Percentiles rank a stretch among this genome's conserved stretches.
Evolutionary conservation across 2,329 filamentous ascomycete genomes (phyloP).

Genomic region (Davidsoniella australis): DNA sequence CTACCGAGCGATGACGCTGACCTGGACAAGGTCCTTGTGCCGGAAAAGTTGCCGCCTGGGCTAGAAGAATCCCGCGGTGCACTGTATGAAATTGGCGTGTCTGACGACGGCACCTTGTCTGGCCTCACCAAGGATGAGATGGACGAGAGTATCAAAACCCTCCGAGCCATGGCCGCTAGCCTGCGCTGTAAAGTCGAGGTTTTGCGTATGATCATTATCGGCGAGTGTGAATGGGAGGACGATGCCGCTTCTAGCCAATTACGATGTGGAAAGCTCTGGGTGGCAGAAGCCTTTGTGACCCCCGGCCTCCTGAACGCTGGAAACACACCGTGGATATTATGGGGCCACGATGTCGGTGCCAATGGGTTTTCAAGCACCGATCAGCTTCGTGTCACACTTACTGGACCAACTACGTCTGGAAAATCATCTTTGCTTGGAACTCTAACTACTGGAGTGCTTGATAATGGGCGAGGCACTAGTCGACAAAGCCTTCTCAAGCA

Average conservation of each 20-base stretch:
- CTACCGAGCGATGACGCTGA: constrained; percentile 47
- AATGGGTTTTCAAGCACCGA: constrained; percentile 34
- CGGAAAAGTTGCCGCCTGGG: constrained; percentile 50
- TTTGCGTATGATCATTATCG: constrained; percentile 66
- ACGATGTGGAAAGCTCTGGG: constrained; percentile 44
- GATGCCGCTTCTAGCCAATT: constrained; percentile 16
- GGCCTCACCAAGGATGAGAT: constrained; percentile 82
- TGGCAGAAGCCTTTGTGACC: constrained; percentile 77
- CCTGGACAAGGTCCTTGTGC: constrained; percentile 28
- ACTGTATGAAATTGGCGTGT: constrained; percentile 89
- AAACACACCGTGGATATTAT: constrained; percentile 1
- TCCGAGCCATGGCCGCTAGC: constrained; percentile 82
- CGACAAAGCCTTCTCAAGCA: constrained; percentile 79
- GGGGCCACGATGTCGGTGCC: background rate
- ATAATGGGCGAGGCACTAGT: constrained; percentile 85
- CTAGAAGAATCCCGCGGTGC: constrained; percentile 87
- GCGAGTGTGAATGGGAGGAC: constrained; percentile 55
- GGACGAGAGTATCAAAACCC: constrained; percentile 71
- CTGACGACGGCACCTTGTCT: constrained; percentile 81
- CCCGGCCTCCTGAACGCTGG: constrained; percentile 35
- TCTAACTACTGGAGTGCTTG: constrained; percentile 68
- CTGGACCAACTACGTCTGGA: constrained; percentile 75
- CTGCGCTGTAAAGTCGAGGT: constrained; percentile 75
- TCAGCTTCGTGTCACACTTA: constrained; percentile 73
- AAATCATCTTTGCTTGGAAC: constrained; percentile 86